Evolutionary conservation across 2,329 filamentous ascomycete species (phyloP).

Genomic region (Chaetomium sp.): DNA sequence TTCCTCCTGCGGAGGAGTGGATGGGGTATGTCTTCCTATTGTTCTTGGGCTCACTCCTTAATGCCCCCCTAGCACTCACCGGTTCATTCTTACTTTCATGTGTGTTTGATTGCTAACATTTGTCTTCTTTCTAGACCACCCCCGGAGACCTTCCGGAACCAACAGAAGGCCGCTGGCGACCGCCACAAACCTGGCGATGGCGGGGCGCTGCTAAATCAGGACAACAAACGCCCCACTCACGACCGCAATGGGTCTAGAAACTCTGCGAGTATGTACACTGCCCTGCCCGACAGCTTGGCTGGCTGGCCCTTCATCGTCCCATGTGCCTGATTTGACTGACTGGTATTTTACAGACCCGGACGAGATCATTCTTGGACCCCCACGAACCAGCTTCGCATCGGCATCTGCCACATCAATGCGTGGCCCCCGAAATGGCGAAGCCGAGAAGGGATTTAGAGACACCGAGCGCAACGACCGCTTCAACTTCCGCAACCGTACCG

Average conservation of each 20-base stretch:
- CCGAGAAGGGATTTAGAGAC: slow-evolving; percentile 49
- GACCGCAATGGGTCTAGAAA: slow-evolving; percentile 53
- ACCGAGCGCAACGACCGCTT: slow-evolving; percentile 53
- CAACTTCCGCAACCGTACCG: slow-evolving; percentile 48
- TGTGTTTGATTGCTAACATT: slow-evolving; percentile 3
- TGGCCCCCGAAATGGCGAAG: slow-evolving; percentile 39
- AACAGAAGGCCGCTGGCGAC: slow-evolving; percentile 39
- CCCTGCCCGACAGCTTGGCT: background rate
- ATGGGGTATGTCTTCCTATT: slow-evolving; percentile 64
- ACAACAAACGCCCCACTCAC: slow-evolving; percentile 44
- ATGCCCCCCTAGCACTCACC: background rate
- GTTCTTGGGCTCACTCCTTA: slow-evolving; percentile 10
- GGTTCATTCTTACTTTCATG: background rate
- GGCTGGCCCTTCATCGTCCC: background rate
- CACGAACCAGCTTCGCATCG: slow-evolving; percentile 76
- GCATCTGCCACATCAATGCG: slow-evolving; percentile 63
- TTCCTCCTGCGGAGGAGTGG: slow-evolving; percentile 88
- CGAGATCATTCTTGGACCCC: slow-evolving; percentile 79
- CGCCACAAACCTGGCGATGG: slow-evolving; percentile 40
- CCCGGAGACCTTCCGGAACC: slow-evolving; percentile 40
- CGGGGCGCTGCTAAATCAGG: slow-evolving; percentile 40
- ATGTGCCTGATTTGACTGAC: slow-evolving; percentile 17
- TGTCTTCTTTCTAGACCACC: slow-evolving; percentile 33
- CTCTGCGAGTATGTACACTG: slow-evolving; percentile 43
- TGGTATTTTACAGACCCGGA: slow-evolving; percentile 51